Conservation (phyloP, 2,329 filamentous ascomycete species). For the Cyphellophora attinorum region DNA sequence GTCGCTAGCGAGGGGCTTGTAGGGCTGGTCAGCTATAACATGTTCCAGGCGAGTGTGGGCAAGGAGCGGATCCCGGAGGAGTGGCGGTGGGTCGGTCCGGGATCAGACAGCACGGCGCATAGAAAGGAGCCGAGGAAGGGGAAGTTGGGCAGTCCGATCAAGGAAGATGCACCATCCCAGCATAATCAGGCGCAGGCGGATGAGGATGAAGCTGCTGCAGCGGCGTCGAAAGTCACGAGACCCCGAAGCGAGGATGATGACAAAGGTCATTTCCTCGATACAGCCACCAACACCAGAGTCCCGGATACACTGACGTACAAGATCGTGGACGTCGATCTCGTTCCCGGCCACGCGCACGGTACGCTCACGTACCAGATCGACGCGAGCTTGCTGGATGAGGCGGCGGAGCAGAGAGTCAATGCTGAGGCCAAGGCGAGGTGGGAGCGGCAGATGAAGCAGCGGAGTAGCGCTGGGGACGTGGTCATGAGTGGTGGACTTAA, state of each 20-base stretch:
- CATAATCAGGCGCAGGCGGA: slow-evolving; percentile 31
- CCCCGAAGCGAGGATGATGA: slow-evolving; percentile 29
- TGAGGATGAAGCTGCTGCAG: slow-evolving; percentile 28
- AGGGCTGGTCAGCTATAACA: slow-evolving; percentile 78
- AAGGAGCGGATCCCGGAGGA: slow-evolving; percentile 61
- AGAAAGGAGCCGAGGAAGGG: slow-evolving; percentile 18
- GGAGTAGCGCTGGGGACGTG: too few species aligned
- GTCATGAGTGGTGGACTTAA: too few species aligned
- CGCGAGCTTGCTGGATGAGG: slow-evolving; percentile 68
- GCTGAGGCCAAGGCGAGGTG: slow-evolving; percentile 39
- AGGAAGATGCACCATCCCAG: slow-evolving; percentile 24
- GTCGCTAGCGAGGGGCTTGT: slow-evolving; percentile 83
- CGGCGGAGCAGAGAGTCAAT: slow-evolving; percentile 54
- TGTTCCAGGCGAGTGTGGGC: slow-evolving; percentile 85
- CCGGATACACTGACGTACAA: slow-evolving; percentile 64
- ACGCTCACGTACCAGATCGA: slow-evolving; percentile 77
- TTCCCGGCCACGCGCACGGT: slow-evolving; percentile 54
- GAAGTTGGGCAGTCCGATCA: slow-evolving; percentile 22
- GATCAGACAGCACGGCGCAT: slow-evolving; percentile 20
- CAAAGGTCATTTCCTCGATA: slow-evolving; percentile 69
- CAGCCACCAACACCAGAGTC: slow-evolving; percentile 58
- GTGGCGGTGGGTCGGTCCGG: slow-evolving; percentile 70
- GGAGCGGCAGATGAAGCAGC: slow-evolving; percentile 26
- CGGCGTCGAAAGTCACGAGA: background rate
- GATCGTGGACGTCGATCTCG: slow-evolving; percentile 70